A percentile compares a stretch with the other conserved stretches of the same genome.
These are phyloP conservation scores for Populus hybrid DNA, from an alignment of 441 rosid genomes.

Conservation along the genomic window DNA sequence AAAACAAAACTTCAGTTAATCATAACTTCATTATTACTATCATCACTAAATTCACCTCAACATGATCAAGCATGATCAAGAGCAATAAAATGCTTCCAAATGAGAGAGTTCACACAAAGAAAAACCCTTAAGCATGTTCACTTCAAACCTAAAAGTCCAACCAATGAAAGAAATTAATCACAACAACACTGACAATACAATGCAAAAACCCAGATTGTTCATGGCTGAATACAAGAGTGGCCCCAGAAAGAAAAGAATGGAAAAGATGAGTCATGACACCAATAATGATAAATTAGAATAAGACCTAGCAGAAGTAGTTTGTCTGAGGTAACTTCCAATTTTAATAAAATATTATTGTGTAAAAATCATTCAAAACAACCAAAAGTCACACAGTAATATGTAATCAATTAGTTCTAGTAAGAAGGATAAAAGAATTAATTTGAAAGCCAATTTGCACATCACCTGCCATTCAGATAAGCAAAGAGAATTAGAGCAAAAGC, in stretches of 20 bases:
- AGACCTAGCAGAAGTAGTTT: not conserved
- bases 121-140: not conserved
- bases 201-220: not conserved
- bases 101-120: not conserved
- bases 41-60: not conserved
- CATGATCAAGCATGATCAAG: not conserved
- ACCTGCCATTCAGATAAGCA: not conserved
- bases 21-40: not conserved
- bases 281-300: not conserved
- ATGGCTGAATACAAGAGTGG: not conserved
- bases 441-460: not conserved
- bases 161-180: not conserved
- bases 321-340: not conserved
- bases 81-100: not conserved
- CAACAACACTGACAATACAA: too few relatives aligned
- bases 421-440: not conserved
- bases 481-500: not conserved
- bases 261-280: not conserved
- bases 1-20: not conserved
- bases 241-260: not conserved
- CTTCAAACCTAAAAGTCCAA: not conserved
- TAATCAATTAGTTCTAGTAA: not conserved
- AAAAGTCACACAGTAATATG: not conserved
- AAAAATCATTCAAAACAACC: not conserved
- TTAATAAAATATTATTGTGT: not conserved